Evolutionary conservation across 495 filamentous ascomycete species (phyloP), one percentile per base, ranked within the genome.

Genomic region (Hamigera avellanea): DNA sequence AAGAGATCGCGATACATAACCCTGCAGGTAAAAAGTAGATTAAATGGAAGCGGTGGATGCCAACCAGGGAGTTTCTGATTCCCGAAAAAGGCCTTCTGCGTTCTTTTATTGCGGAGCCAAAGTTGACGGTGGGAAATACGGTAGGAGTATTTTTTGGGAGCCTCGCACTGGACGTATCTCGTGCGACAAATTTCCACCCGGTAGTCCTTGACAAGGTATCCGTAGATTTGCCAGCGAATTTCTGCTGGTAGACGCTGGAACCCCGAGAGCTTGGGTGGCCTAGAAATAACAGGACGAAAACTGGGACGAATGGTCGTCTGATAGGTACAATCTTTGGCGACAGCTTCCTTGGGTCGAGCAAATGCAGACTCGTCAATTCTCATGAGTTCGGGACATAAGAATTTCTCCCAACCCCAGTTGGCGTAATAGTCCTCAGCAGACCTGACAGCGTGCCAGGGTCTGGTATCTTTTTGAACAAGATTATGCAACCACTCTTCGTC

Each of bases 1-100:
- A 56, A 9, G 0, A 49, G 45, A 6, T 56, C 52, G 14, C 6
- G 15, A 32, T 48, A 44, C 17, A 38, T 46, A 9, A 14, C 21
- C n/a, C 28, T 32, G 33, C 44, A 50, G 9, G 28, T 33, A 19
- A 48, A 39, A 14, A 49, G 14, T 2, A 56, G 33, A 1, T 30
- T 14, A 5, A 45, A 10, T 8, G 41, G 41, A 12, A 37, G 39
- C 9, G 38, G n/a, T 13, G 25, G 9, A 28, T 36, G 10, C 8
- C 21, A 23, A 9, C 5, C 21, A 23, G 15, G 13, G 30, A 17
- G 8, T 5, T 6, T 8, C 8, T 6, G 9, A 10, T 8, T 16
- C 3, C 30, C 4, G 5, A 5, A 26, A 10, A 21, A 23, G 2
- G 35, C 25, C 6, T 12, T 16, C 12, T 32, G 40, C 5, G 27